Base-by-base conservation (phyloP, 225 moss, liverwort and hornwort species). In the Takakia lepidozioides region DNA sequence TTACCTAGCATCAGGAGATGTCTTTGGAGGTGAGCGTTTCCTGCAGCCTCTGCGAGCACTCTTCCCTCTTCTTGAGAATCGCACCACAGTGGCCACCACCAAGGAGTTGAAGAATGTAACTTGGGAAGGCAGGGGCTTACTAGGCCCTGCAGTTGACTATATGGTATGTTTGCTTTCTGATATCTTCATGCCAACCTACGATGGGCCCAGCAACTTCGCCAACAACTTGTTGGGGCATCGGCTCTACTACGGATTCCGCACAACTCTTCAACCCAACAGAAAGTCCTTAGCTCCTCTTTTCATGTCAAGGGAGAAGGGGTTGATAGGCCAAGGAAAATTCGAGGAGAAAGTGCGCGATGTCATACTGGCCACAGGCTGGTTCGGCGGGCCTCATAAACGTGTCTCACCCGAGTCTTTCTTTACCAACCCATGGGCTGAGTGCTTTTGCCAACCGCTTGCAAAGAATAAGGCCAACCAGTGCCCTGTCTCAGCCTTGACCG, bases 401-500 rank as follows among this genome's bases (percentile, higher is more conserved):
- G 53, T 56, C 46, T 45, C 71, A 37, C 43, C 69, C 2, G 85
- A 98, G 50, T 85, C 98, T 0, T 98, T 98, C 60, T 91, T 68
- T 46, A 75, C 76, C 1, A 91, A 88, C 42, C 87, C 98, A 21
- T 91, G 83, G 87, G 81, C 91, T 1, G 98, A 98, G 56, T 98
- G 98, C 46, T 98, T 98, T 51, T 98, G 98, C 60, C 65, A 68
- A 29, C 61, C 60, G 20, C 57, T 45, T 55, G 44, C 71, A 50
- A 65, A 29, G 0, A 60, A 22, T 36, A 38, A 20, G 20, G 19
- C 58, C n/a, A 38, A 85, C 60, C 57, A 32, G 20, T 92, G 92
- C 58, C 82, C 80, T n/a, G n/a, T n/a, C n/a, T n/a, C n/a, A n/a
- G n/a, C n/a, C n/a, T n/a, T n/a, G n/a, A n/a, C n/a, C 68, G 58